Base-by-base conservation (phyloP, 176 grass and related monocot genomes). In the Bromus sterilis region DNA sequence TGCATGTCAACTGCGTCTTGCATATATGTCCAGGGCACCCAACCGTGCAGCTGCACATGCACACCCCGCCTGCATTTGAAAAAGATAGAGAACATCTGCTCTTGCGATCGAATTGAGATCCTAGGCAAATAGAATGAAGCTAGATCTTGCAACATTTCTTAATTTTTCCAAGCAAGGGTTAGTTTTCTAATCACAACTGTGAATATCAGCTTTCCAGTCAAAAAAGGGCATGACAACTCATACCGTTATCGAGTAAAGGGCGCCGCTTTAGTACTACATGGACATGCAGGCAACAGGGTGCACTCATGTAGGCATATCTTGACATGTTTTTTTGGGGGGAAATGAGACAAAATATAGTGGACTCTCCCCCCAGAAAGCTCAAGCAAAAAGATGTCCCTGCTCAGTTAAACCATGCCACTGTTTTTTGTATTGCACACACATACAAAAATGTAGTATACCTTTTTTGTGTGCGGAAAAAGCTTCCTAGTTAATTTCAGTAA, bases 271-370 rank as follows among this genome's bases (percentile, higher is more conserved):
- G 64, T 82, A 30, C 32, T 43, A 79, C 75, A 79, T 65, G 63
- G 71, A 82, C 80, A 83, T 72, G 74, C 74, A 78, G 53, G 67
- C 67, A 56, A 84, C 80, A 66, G 62, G 62, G 79, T 46, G 74
- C 58, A 70, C 36, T 80, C 56, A 42, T 78, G 81, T 63, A 75
- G 46, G 46, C 73, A 86, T 65, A 80, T 33, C 12, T 82, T 74
- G 74, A 64, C 88, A 59, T 74, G 83, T 74, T 82, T 78, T 74
- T 82, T 78, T 78, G 51, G 66, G 46, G 66, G 37, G 61, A 86
- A 79, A 86, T 83, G 79, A 74, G 88, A 90, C 88, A 86, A 90
- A 74, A 82, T 90, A 74, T 90, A 78, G 88, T 90, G 88, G 88
- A 65, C 29, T 74, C 78, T 74, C n/a, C 79, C 76, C 79, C 83